A percentile compares a stretch with the other conserved stretches of the same genome.
Evolutionary conservation across 2,329 filamentous ascomycete genomes (phyloP).

Genomic region (Neonectria hederae): DNA sequence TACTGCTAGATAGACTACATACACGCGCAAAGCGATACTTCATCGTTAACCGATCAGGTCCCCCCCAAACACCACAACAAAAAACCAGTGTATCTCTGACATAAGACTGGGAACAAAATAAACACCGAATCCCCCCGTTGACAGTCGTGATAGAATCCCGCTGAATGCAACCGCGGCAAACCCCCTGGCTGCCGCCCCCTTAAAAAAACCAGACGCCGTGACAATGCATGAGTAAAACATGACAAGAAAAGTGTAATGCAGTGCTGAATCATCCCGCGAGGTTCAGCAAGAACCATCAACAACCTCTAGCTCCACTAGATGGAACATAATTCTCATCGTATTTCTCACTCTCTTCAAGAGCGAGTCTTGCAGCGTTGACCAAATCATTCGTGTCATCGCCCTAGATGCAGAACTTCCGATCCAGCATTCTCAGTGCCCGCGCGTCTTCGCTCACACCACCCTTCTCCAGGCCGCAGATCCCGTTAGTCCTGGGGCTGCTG

Average conservation of each 20-base stretch:
- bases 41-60: slow-evolving; percentile 15
- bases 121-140: slow-evolving; percentile 33
- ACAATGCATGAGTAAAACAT: slow-evolving; percentile 37
- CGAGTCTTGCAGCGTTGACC: not conserved
- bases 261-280: slow-evolving; percentile 17
- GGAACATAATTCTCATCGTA: not conserved
- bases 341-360: not conserved
- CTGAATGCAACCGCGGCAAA: slow-evolving; percentile 38
- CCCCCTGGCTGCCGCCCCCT: slow-evolving; percentile 32
- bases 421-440: slow-evolving; percentile 71
- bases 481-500: slow-evolving; percentile 50
- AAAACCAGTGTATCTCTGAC: slow-evolving; percentile 6
- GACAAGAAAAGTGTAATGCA: slow-evolving; percentile 22
- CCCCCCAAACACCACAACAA: slow-evolving; percentile 28
- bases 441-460: slow-evolving; percentile 69
- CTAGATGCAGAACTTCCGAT: slow-evolving; percentile 62
- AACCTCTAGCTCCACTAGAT: not conserved
- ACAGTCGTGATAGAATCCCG: slow-evolving; percentile 34
- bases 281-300: not conserved
- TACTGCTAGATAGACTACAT: slow-evolving; percentile 33
- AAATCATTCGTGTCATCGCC: not conserved
- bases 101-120: slow-evolving; percentile 14
- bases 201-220: slow-evolving; percentile 40
- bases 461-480: slow-evolving; percentile 43
- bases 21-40: slow-evolving; percentile 21